These are phyloP conservation scores for Neurospora sp. DNA, from an alignment of 495 filamentous ascomycete species.

Conservation along the genomic window DNA sequence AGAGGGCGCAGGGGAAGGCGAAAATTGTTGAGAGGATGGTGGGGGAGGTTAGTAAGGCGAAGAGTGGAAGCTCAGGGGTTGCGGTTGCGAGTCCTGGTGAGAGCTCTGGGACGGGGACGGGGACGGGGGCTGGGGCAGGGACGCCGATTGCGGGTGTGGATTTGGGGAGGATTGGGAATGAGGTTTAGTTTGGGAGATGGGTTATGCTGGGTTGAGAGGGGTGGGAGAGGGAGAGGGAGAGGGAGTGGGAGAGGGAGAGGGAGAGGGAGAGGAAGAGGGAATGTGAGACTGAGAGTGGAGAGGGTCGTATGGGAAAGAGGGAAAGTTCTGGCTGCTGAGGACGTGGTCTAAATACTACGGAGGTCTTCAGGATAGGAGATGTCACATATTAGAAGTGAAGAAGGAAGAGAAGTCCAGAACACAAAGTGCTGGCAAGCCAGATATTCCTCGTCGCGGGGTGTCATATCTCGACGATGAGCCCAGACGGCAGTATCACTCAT, in stretches of 20 bases:
- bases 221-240: not conserved
- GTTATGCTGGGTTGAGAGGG: too few relatives aligned
- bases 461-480: not conserved
- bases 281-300: not conserved
- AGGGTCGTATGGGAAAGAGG: not conserved
- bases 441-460: not conserved
- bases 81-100: not conserved
- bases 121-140: not conserved
- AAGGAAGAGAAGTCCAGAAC: not conserved
- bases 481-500: not conserved
- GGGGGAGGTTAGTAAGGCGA: constrained; percentile 37
- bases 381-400: not conserved
- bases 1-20: constrained; percentile 65
- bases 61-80: too few relatives aligned
- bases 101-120: too few relatives aligned
- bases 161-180: not conserved
- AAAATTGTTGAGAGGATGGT: constrained; percentile 70
- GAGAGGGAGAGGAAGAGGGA: not conserved
- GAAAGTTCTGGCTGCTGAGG: not conserved
- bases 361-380: not conserved
- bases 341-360: not conserved
- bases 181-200: not conserved
- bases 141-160: not conserved
- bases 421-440: not conserved
- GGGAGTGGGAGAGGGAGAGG: not conserved